Base-by-base conservation (phyloP, 169 alveolate species). In the Neospora caninum region DNA sequence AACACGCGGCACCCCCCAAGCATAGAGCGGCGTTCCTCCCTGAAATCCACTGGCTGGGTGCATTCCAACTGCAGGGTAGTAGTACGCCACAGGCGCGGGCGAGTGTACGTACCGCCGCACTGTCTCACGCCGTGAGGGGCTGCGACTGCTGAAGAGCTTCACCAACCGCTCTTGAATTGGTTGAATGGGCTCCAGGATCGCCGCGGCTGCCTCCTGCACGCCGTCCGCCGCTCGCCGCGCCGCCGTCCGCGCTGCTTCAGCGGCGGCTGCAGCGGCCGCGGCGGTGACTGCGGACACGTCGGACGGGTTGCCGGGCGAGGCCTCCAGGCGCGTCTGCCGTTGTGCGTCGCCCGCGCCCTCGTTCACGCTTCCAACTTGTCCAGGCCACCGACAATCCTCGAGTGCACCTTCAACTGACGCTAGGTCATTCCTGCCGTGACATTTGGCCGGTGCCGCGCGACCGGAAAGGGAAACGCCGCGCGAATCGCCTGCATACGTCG, bases 161-260 rank as follows among this genome's bases (percentile, higher is more conserved):
- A 16, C 49, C 39, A 82, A 29, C 34, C 34, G 34, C 25, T 82
- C 6, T 34, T 82, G 89, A 7, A 82, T 27, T n/a, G 89, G 89
- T 43, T 42, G 89, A 25, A 82, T 7, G 34, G 89, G 89, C 38
- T 82, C 69, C 38, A 29, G 41, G 2, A 82, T 49, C 4, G 89
- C 89, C 2, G 89, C 67, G 10, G 89, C 89, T 18, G 41, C 89
- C 89, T 82, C 89, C 36, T 82, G 67, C 34, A 82, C 67, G 25
- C 67, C 41, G 43, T 38, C 89, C 34, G 89, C 89, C 41, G 89
- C 89, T 39, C 89, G 89, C 10, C 89, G 89, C 18, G 89, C 89
- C 20, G 89, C 89, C 27, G 53, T 36, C 41, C 36, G 89, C 18
- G 89, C 89, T 0, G 89, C 89, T 42, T 82, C 69, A 13, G 42